Percentiles rank a stretch among this genome's conserved stretches.
These are phyloP conservation scores for Trichoderma lentiforme DNA, from an alignment of 2,329 filamentous ascomycete species.

Conservation along the genomic window DNA sequence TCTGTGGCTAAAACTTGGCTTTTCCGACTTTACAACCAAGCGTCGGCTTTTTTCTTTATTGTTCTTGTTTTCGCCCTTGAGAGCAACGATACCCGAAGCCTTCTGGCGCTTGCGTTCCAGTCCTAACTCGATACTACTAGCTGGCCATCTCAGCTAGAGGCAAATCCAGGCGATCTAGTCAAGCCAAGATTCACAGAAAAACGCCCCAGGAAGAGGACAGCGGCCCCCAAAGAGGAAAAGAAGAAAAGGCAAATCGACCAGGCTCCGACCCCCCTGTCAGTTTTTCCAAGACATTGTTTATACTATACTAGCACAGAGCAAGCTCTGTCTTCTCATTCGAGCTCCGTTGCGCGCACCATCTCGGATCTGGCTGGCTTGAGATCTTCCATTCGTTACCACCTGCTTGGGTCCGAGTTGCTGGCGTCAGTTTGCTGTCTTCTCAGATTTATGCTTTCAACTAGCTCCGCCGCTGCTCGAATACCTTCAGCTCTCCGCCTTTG, in stretches of 20 bases:
- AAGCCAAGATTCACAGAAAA: background rate
- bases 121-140: background rate
- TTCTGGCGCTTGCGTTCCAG: background rate
- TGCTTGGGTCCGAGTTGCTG: conserved; percentile 11
- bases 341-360: background rate
- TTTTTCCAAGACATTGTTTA: background rate
- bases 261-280: background rate
- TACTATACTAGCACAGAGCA: background rate
- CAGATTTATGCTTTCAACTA: background rate
- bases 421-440: background rate
- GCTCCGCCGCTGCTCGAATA: background rate
- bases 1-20: background rate
- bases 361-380: background rate
- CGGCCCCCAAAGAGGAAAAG: background rate
- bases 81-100: background rate
- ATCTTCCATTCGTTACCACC: conserved; percentile 13
- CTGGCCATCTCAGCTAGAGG: background rate
- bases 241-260: background rate
- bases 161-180: background rate
- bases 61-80: background rate
- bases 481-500: background rate
- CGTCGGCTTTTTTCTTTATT: background rate
- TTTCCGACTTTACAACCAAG: background rate
- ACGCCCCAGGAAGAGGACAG: background rate
- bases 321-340: background rate